Evolutionary conservation across 192 early-diverging fungal genomes (phyloP), one percentile per base, ranked within the genome.

Genomic region (Backusella luteola): DNA sequence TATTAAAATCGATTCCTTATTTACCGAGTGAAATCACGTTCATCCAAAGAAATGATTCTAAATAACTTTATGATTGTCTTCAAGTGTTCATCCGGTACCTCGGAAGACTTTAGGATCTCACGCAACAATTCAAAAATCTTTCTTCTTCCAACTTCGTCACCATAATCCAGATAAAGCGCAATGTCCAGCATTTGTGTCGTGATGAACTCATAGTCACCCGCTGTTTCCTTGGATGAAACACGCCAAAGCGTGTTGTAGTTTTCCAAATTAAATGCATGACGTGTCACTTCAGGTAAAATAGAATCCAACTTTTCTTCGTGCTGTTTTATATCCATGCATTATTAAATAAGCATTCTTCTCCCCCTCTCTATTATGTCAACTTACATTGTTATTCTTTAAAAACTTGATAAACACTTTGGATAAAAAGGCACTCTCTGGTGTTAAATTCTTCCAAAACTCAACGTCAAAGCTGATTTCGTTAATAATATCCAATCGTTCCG

Each of bases 61-160:
- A 96, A 89, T 9, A 94, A 88, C 44, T 93, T 90, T 15, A 94
- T 86, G n/a, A 95, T 92, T 19, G 85, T 88, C 56, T 87, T 90
- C 29, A 97, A 83, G 75, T 93, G 91, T 71, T 92, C 91, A 39
- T 94, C 91, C 3, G 93, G 90, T 12, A 96, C 87, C 75, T 95
- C 93, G 15, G 89, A 87, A 5, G 90, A 75, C 84, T 91, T 85
- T 0, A 96, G 77, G 84, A 97, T 91, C 73, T 95, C 91, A 92
- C 95, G 91, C 74, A 96, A 82, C 68, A 91, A 80, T 34, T 85
- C 88, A 79, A 92, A 89, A 86, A 98, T 92, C 79, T 90, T 84
- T 23, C 95, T 89, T 38, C 96, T 88, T 6, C 95, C 95, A 71
- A 93, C 87, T 87, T 98, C 96, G 81, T 98, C 96, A 32, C 90